A percentile compares a stretch with the other conserved stretches of the same genome.
Conservation (phyloP, 176 grass and related monocot genomes). For the Avena eriantha region DNA sequence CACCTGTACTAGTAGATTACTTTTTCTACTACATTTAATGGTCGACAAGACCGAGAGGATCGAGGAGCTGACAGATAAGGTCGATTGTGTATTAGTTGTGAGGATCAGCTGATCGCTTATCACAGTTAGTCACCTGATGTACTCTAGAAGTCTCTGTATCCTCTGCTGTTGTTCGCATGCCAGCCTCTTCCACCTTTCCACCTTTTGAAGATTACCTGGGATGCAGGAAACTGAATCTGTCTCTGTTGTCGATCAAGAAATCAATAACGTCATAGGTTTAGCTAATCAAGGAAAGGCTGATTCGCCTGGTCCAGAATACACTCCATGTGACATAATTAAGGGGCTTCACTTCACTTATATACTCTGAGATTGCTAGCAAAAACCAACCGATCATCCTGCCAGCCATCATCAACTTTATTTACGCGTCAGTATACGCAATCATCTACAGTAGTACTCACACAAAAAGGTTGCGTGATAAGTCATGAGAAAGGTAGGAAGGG, state of each 20-base stretch:
- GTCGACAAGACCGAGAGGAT: background rate
- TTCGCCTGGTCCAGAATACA: background rate
- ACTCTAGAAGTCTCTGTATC: background rate
- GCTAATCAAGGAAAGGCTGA: background rate
- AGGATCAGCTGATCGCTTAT: background rate
- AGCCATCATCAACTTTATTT: background rate
- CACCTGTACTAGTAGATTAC: no score
- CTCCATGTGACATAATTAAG: background rate
- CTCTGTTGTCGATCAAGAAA: background rate
- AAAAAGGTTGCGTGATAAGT: constrained; percentile 41
- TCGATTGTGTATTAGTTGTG: background rate
- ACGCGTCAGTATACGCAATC: background rate
- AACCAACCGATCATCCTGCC: no score
- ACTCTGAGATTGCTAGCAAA: no score
- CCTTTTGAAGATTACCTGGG: background rate
- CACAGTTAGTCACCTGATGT: background rate
- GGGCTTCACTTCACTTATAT: no score
- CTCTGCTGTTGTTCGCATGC: background rate
- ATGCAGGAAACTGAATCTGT: background rate
- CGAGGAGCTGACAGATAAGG: background rate
- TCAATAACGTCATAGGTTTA: background rate
- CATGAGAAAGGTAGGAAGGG: constrained; percentile 39
- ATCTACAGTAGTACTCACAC: background rate
- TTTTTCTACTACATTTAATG: background rate
- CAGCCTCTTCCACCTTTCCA: background rate